Percentiles rank a stretch among this genome's conserved stretches.
phyloP scores from a whole-genome alignment of 768 basidiomycete species.

The Leccinum olivaceopallidum region DNA sequence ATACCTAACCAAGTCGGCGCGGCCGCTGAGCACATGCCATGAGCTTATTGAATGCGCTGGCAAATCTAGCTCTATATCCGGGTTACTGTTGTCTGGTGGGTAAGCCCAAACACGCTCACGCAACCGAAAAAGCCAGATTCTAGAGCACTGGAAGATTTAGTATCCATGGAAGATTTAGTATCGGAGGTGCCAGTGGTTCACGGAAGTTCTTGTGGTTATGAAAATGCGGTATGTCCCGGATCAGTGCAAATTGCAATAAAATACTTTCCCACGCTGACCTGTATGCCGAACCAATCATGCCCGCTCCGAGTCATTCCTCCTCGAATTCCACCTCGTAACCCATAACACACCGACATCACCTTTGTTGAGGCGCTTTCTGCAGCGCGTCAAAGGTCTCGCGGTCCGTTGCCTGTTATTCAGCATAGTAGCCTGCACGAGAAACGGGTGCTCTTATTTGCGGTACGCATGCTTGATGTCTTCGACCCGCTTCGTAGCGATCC shows the following conservation, averaged over 20 bases:
- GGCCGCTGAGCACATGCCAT: neutral
- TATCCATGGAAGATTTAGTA: neutral
- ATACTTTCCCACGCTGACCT: no score
- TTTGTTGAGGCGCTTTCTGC: slow-evolving; percentile 35
- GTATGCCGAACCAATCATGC: no score
- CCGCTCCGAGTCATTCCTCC: no score
- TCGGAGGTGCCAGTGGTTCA: neutral
- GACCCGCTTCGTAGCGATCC: slow-evolving; percentile 75
- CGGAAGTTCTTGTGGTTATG: no score
- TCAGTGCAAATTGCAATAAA: no score
- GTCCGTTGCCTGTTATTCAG: slow-evolving; percentile 79
- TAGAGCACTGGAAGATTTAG: neutral
- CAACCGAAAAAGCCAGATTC: neutral
- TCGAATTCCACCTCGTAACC: no score
- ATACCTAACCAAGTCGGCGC: neutral
- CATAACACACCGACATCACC: no score
- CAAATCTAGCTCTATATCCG: neutral
- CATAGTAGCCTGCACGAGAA: slow-evolving; percentile 79
- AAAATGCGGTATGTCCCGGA: no score
- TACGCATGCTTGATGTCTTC: slow-evolving; percentile 80
- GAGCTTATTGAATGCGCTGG: neutral
- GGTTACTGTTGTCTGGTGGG: neutral
- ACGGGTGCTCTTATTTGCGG: slow-evolving; percentile 88
- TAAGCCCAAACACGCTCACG: neutral
- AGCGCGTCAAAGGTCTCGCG: slow-evolving; percentile 61